Base-by-base conservation (phyloP, 768 basidiomycete species). In the Boletellus sp. region DNA sequence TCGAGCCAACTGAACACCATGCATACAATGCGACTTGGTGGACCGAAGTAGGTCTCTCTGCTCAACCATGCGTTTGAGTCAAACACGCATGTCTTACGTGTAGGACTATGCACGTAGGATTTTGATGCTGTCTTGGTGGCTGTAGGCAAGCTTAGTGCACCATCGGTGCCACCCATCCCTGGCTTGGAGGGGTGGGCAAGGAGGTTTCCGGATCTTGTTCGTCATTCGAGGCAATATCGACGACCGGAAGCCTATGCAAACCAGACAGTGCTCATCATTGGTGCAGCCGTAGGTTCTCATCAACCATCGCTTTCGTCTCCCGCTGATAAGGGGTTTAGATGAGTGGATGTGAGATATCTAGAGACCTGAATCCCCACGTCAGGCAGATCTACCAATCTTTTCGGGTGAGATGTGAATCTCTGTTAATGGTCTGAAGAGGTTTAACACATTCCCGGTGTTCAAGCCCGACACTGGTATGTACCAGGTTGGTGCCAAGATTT, bases 181-280 rank as follows among this genome's bases (percentile, higher is more conserved):
- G 58, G 54, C 22, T 31, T 56, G 19, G 50, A n/a, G 19, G 45
- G 47, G 1, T 59, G 58, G 51, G 43, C 31, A 1, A 49, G 58
- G 6, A 57, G 52, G 6, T 75, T 71, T 58, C 71, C 75, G 0
- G 57, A 58, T 1, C 50, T 56, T 4, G 51, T 78, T 22, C 52
- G 55, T 10, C 76, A 78, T 53, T 72, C 75, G 9, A 59, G 75
- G 26, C 70, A 72, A 35, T 78, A 78, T 53, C 65, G 74, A 5
- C 58, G 58, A 42, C 76, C 77, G 0, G 68, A 75, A 22, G 31
- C 49, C 2, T 72, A 66, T 36, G 26, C 47, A 13, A 68, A 70
- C 41, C 58, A 76, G 50, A 75, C 70, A 2, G 70, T 75, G 0
- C 65, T 78, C 2, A 63, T 78, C 44, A 60, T 78, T 33, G 75